Conservation (phyloP, 257 asterid genomes). For the Henckelia pumila region DNA sequence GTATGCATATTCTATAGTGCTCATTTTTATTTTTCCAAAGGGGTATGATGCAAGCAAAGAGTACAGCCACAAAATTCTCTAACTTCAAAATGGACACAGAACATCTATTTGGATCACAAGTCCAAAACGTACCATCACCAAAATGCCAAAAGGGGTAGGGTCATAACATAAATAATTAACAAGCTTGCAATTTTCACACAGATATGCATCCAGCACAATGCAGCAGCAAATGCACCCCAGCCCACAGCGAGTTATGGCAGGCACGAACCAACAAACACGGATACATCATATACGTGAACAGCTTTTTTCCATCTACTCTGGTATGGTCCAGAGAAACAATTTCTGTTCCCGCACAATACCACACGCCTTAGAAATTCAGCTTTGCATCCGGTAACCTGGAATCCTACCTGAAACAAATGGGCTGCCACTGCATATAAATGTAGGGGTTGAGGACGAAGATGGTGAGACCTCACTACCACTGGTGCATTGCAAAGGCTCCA, state of each 20-base stretch:
- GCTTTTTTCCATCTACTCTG: conserved; percentile 65
- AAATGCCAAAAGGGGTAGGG: not conserved
- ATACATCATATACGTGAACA: conserved; percentile 25
- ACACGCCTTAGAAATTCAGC: conserved; percentile 50
- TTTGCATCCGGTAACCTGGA: conserved; percentile 62
- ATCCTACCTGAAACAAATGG: conserved; percentile 56
- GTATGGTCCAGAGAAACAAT: conserved; percentile 72
- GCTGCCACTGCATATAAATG: conserved; percentile 52
- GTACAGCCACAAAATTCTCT: not conserved
- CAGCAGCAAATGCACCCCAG: conserved; percentile 27
- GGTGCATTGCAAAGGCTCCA: conserved; percentile 82
- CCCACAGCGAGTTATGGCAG: not conserved
- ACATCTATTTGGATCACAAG: not conserved
- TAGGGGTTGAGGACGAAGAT: conserved; percentile 43
- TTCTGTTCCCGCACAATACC: conserved; percentile 62
- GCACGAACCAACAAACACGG: conserved; percentile 23
- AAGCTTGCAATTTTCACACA: conserved; percentile 35
- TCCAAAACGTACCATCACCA: not conserved
- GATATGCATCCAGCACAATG: conserved; percentile 31
- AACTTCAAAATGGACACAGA: not conserved
- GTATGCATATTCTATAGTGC: too few species aligned
- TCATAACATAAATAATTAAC: conserved; percentile 38
- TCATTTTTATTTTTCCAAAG: not conserved
- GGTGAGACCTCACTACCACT: conserved; percentile 56
- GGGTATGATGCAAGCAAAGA: not conserved